Conservation (phyloP, 2,329 filamentous ascomycete genomes). For the Claviceps capensis region DNA sequence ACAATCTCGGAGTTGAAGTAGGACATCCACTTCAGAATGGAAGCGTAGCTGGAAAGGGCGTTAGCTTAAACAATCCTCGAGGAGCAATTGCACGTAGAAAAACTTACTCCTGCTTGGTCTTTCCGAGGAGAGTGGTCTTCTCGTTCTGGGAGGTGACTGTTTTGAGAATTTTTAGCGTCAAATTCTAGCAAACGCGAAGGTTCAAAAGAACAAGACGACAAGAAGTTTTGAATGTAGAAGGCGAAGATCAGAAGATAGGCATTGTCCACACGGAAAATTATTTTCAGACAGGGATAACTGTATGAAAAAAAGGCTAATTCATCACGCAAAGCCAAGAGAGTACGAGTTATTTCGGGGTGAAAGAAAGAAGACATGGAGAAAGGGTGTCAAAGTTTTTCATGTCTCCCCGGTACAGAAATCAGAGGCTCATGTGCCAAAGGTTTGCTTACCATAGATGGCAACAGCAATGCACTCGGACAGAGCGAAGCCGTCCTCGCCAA, state of each 20-base stretch:
- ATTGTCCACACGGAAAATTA: constrained; percentile 63
- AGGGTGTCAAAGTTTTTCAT: not conserved
- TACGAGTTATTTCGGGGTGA: not conserved
- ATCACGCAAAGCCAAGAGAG: constrained; percentile 31
- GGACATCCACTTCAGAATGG: constrained; percentile 97
- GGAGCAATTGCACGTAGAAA: too few species aligned
- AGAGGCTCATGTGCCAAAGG: not conserved
- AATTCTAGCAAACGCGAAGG: not conserved
- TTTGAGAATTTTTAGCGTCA: constrained; percentile 18
- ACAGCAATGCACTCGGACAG: constrained; percentile 88
- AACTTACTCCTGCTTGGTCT: constrained; percentile 96
- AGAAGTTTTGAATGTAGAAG: constrained; percentile 8
- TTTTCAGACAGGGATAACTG: constrained; percentile 99
- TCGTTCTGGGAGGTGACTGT: constrained; percentile 97
- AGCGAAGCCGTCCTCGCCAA: constrained; percentile 80
- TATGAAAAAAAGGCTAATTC: constrained; percentile 60
- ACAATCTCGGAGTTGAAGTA: constrained; percentile 87
- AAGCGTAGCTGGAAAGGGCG: constrained; percentile 54
- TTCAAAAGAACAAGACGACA: too few species aligned
- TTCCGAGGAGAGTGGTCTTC: constrained; percentile 97
- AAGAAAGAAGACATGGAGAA: not conserved
- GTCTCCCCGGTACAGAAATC: not conserved
- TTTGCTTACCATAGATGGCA: constrained; percentile 79
- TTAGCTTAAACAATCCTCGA: not conserved
- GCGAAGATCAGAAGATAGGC: constrained; percentile 65